Evolutionary conservation across 208 protist genomes (phyloP).

Genomic region (Angomonas desouzai): DNA sequence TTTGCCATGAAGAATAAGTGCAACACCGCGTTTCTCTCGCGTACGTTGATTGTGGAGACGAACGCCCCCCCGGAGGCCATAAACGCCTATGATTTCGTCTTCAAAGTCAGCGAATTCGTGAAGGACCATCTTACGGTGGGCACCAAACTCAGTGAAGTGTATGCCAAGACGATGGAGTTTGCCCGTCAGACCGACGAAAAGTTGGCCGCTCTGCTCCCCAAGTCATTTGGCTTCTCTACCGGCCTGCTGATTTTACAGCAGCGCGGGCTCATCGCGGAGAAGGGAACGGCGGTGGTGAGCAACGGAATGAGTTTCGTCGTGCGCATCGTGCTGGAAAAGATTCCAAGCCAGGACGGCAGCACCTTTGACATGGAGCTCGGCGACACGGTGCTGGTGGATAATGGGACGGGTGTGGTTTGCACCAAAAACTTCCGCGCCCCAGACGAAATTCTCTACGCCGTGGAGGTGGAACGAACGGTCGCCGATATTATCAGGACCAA

Average conservation of each 20-base stretch:
- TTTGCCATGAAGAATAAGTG: constrained; percentile 74
- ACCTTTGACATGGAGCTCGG: constrained; percentile 67
- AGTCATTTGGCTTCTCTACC: constrained; percentile 77
- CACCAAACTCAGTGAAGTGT: constrained; percentile 52
- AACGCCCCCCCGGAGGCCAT: constrained; percentile 55
- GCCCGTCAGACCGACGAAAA: constrained; percentile 37
- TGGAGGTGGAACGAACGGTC: constrained; percentile 26
- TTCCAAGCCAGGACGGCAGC: constrained; percentile 23
- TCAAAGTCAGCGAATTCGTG: constrained; percentile 68
- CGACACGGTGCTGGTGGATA: constrained; percentile 72
- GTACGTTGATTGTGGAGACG: constrained; percentile 71
- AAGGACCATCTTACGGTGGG: constrained; percentile 57
- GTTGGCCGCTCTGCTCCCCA: constrained; percentile 46
- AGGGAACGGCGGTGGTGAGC: constrained; percentile 51
- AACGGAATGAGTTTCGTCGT: constrained; percentile 85
- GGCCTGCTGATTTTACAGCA: constrained; percentile 79
- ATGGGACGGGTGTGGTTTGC: constrained; percentile 56
- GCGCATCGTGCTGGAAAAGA: constrained; percentile 63
- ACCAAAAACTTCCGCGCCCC: constrained; percentile 67
- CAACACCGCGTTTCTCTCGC: constrained; percentile 75
- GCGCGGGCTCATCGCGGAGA: constrained; percentile 77
- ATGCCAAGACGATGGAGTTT: constrained; percentile 39
- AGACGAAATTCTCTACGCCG: constrained; percentile 74
- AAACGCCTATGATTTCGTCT: constrained; percentile 73
- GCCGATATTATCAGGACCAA: constrained; percentile 17